These are phyloP conservation scores for Sporothrix brunneoviolacea DNA, from an alignment of 2,329 filamentous ascomycete genomes.

Conservation along the genomic window DNA sequence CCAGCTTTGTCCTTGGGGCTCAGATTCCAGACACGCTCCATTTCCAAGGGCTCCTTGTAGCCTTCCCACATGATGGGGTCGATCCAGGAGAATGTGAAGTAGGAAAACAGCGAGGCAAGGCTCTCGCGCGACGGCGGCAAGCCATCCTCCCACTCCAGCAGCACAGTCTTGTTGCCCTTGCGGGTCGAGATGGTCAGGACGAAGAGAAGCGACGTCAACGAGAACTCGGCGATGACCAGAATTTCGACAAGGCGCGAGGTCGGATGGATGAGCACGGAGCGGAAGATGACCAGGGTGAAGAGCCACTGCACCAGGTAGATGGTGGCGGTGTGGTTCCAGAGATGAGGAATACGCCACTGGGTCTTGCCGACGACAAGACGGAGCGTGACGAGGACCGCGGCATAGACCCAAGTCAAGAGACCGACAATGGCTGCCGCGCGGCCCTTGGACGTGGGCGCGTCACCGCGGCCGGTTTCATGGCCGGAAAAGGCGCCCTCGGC, in stretches of 20 bases:
- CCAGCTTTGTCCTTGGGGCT: slow-evolving; percentile 82
- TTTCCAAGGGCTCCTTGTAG: slow-evolving; percentile 75
- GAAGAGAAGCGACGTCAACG: slow-evolving; percentile 66
- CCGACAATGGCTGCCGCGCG: slow-evolving; percentile 57
- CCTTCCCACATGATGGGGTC: slow-evolving; percentile 84
- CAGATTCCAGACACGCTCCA: slow-evolving; percentile 88
- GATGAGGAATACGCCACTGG: slow-evolving; percentile 59
- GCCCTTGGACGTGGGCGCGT: slow-evolving; percentile 30
- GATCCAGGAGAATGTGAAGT: slow-evolving; percentile 85
- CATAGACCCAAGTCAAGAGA: slow-evolving; percentile 73
- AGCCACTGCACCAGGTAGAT: slow-evolving; percentile 83
- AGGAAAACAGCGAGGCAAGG: slow-evolving; percentile 78
- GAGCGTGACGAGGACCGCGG: slow-evolving; percentile 63
- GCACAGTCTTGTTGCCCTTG: slow-evolving; percentile 84
- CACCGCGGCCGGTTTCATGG: slow-evolving; percentile 41
- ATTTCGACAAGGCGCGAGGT: slow-evolving; percentile 54
- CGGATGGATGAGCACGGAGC: slow-evolving; percentile 76
- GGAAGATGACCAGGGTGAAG: slow-evolving; percentile 68
- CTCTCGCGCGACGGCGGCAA: slow-evolving; percentile 84
- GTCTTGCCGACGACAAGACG: slow-evolving; percentile 62
- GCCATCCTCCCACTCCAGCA: slow-evolving; percentile 82
- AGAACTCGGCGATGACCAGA: slow-evolving; percentile 68
- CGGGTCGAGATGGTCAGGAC: slow-evolving; percentile 72
- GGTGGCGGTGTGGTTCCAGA: slow-evolving; percentile 89
- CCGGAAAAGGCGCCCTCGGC: slow-evolving; percentile 51